Conservation (phyloP, 805 yeast species). For the Wickerhamomyces strasburgensis region DNA sequence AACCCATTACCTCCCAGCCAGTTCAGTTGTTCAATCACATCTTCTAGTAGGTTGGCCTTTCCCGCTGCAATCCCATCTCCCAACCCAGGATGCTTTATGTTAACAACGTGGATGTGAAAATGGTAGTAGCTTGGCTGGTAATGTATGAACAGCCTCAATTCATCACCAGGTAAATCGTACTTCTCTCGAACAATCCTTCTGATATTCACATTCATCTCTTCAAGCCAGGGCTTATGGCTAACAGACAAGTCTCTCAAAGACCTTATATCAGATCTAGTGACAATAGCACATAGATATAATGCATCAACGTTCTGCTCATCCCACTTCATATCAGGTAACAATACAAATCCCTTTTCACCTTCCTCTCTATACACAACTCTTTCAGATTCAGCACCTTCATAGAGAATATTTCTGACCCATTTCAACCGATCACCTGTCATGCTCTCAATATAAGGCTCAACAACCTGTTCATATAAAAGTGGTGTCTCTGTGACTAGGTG, state of each 20-base stretch:
- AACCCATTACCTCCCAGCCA: slow-evolving; percentile 54
- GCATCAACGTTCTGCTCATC: slow-evolving; percentile 67
- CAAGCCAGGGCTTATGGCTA: slow-evolving; percentile 55
- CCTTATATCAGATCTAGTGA: slow-evolving; percentile 59
- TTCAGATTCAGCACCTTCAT: slow-evolving; percentile 80
- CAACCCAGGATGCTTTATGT: slow-evolving; percentile 61
- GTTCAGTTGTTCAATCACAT: slow-evolving; percentile 67
- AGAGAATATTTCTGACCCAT: slow-evolving; percentile 87
- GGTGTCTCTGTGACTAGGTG: slow-evolving; percentile 80
- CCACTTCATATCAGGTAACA: slow-evolving; percentile 97
- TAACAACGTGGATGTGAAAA: slow-evolving; percentile 87
- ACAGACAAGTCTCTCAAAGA: slow-evolving; percentile 70
- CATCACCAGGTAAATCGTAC: slow-evolving; percentile 46
- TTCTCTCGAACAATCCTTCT: slow-evolving; percentile 40
- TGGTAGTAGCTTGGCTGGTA: slow-evolving; percentile 97
- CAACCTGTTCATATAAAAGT: slow-evolving; percentile 54
- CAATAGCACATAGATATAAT: slow-evolving; percentile 74
- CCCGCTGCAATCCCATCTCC: slow-evolving; percentile 70
- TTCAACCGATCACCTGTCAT: slow-evolving; percentile 74
- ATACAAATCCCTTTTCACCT: slow-evolving; percentile 51
- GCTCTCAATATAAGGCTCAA: slow-evolving; percentile 69
- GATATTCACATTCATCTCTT: slow-evolving; percentile 41
- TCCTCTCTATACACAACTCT: slow-evolving; percentile 55
- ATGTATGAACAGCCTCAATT: slow-evolving; percentile 76
- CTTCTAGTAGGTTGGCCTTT: slow-evolving; percentile 76